Base-by-base conservation (phyloP, 139 green algal species). In the Chlamydomonas sp. region DNA sequence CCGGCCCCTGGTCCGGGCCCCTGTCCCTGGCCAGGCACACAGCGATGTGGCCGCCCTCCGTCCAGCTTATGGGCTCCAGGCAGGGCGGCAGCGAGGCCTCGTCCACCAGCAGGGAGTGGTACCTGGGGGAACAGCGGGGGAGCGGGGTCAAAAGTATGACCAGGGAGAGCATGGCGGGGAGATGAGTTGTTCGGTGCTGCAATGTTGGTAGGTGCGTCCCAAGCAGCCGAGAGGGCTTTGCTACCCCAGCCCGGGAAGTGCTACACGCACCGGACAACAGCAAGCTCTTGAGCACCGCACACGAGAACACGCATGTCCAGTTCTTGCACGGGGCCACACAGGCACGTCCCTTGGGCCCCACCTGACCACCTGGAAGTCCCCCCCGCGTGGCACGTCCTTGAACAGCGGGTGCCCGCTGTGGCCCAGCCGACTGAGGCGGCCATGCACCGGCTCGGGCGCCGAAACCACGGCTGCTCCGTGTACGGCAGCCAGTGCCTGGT, bases 91-190 rank as follows among this genome's bases (percentile, higher is more conserved):
- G 88, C 1, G 85, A 93, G 58, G 15, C 79, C 63, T 89, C 87
- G 1, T 98, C 92, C 71, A 99, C 95, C 3, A 94, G 87, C 78
- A 99, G 92, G 0, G 98, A 99, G 87, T 99, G 98, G 91, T 99
- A 99, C 79, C 97, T 93, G 85, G 58, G 18, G 5, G 74, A 62
- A n/a, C 20, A 15, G 17, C 5, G n/a, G 20, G 73, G 73, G 66
- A 61, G 63, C 10, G 61, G 49, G 68, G 59, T 18, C 64, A 31
- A 7, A 78, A 83, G 10, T 18, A 5, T 8, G 16, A 31, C 5
- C 6, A 66, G 20, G 74, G 59, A 59, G 16, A 8, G 73, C 17
- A 49, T 63, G 14, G 71, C 6, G 79, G n/a, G 31, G 31, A 49
- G 31, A 49, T 49, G 31, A 49, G 31, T 49, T 49, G 31, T 49